Evolutionary conservation across 805 yeast genomes (phyloP), one percentile per base, ranked within the genome.

Genomic region (Wickerhamiella sergipiensis): DNA sequence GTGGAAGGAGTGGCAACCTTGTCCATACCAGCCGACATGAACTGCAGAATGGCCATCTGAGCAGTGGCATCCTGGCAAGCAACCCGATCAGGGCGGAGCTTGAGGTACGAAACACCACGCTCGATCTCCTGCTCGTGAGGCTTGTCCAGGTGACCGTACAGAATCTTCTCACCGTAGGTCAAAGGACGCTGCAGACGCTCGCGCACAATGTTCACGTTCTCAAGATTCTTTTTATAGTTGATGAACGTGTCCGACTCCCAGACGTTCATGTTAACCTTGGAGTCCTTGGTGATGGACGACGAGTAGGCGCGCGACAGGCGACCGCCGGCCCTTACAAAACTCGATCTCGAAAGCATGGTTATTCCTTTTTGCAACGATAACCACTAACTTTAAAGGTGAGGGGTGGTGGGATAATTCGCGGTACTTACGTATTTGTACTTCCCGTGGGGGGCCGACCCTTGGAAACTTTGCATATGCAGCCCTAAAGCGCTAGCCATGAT

Each of bases 11-110:
- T 90, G 52, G 95, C 95, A 49, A 89, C 94, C 65, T 80, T 77
- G 55, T 85, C 83, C 79, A 88, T 73, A 64, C 95, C 95, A 61
- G 95, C 94, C 55, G 95, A 84, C 94, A 88, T 88, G 70, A 89
- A 89, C 75, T 89, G 97, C 65, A 89, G 75, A 61, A 89, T 78
- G 52, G 97, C 96, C 97, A 89, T 89, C 75, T 89, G 97, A 52
- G 97, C 97, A 53, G 96, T 87, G 52, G 97, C 97, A 75, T 89
- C 97, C 76, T 89, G 97, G 84, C 95, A 88, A 47, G 97, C 97
- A 55, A 90, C 97, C 70, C 97, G 81, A 70, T 89, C 97, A 51
- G 97, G 97, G 72, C 95, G 83, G 67, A 90, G 78, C 73, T 90
- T 90, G 70, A 89, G 77, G 73, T 90, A 90, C 47, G 92, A 83